These are phyloP conservation scores for Apophysomyces variabilis DNA, from an alignment of 371 early-diverging fungal species.

Conservation along the genomic window DNA sequence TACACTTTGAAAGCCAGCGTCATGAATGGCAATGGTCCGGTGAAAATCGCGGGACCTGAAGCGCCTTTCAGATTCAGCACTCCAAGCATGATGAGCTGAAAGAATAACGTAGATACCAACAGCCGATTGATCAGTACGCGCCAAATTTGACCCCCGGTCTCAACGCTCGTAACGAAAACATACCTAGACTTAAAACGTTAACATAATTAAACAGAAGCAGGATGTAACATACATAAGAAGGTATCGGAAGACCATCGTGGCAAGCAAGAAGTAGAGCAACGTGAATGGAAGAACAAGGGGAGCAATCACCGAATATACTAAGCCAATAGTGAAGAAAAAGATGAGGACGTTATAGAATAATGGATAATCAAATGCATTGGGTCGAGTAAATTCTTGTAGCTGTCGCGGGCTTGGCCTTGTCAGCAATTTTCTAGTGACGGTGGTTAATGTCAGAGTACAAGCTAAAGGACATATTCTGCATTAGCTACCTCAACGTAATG, in stretches of 20 bases:
- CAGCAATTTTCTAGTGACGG: constrained; percentile 50
- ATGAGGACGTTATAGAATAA: constrained; percentile 71
- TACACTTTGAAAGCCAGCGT: constrained; percentile 63
- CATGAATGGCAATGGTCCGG: constrained; percentile 67
- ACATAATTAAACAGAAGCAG: not conserved
- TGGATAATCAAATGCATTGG: constrained; percentile 74
- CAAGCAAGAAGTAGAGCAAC: constrained; percentile 63
- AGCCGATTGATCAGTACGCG: constrained; percentile 78
- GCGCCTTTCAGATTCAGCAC: constrained; percentile 56
- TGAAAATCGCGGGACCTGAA: constrained; percentile 46
- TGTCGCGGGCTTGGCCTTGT: constrained; percentile 77
- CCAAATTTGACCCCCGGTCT: constrained; percentile 82
- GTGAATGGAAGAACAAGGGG: constrained; percentile 74
- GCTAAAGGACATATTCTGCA: not conserved
- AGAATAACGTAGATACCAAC: constrained; percentile 61
- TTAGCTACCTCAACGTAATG: constrained; percentile 51
- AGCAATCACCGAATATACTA: constrained; percentile 73
- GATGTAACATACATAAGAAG: constrained; percentile 48
- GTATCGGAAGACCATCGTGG: constrained; percentile 71
- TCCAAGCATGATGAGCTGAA: constrained; percentile 73
- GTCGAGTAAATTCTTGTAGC: constrained; percentile 62
- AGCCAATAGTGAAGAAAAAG: constrained; percentile 65
- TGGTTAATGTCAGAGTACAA: not conserved
- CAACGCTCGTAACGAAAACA: constrained; percentile 66
- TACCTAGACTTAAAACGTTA: constrained; percentile 32